phyloP scores from a whole-genome alignment of 257 asterid genomes.

The Solanum microdontum region DNA sequence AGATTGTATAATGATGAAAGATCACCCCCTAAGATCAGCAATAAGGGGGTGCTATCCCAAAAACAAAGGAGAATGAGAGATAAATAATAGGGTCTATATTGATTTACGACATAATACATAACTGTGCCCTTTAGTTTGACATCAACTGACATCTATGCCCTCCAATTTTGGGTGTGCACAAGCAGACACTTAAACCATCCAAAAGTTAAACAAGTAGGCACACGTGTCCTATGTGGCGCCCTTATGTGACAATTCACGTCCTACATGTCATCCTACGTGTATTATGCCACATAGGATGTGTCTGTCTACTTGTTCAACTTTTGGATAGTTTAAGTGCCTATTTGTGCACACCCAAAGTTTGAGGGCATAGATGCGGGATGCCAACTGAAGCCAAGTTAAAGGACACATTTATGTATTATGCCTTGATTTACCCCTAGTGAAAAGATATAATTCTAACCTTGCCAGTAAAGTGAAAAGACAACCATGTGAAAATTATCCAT shows the following conservation, averaged over 20 bases:
- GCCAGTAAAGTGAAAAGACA: neutral
- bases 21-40: neutral
- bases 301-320: neutral
- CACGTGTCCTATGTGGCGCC: neutral
- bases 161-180: neutral
- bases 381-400: neutral
- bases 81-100: conserved; percentile 20
- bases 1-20: neutral
- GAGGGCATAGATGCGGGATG: neutral
- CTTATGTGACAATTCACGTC: neutral
- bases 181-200: neutral
- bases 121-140: neutral
- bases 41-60: conserved; percentile 44
- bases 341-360: neutral
- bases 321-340: neutral
- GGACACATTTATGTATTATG: neutral
- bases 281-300: neutral
- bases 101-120: conserved; percentile 21
- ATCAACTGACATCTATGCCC: neutral
- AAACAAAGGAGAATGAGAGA: conserved; percentile 22
- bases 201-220: neutral
- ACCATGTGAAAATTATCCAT: neutral
- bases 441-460: neutral
- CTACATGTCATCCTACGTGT: neutral
- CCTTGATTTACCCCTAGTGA: conserved; percentile 43